Conservation (phyloP, 2,329 filamentous ascomycete genomes). For the Cordyceps fumosorosea region DNA sequence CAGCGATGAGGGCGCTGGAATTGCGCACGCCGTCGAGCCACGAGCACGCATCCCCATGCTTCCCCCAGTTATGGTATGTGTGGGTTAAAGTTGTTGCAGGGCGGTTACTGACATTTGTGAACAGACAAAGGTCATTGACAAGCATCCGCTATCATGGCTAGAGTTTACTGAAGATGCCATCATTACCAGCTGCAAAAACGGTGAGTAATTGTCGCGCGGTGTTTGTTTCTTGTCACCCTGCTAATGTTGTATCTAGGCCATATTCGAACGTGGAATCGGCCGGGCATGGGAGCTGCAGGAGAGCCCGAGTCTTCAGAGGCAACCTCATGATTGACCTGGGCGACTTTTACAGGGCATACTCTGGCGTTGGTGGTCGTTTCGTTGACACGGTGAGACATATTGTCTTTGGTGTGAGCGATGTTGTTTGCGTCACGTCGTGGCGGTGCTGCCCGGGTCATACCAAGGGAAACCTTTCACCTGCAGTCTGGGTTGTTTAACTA, state of each 20-base stretch:
- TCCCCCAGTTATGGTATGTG: slow-evolving; percentile 77
- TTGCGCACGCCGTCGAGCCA: slow-evolving; percentile 79
- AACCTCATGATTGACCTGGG: background rate
- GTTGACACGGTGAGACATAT: background rate
- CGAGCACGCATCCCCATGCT: slow-evolving; percentile 76
- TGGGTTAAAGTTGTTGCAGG: background rate
- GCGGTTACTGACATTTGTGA: slow-evolving; percentile 11
- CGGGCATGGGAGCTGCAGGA: slow-evolving; percentile 12
- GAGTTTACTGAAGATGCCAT: slow-evolving; percentile 93
- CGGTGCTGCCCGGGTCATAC: background rate
- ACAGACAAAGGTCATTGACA: slow-evolving; percentile 75
- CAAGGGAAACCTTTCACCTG: background rate
- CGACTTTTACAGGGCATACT: background rate
- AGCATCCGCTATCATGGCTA: slow-evolving; percentile 81
- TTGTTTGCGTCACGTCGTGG: background rate
- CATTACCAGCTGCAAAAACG: slow-evolving; percentile 84
- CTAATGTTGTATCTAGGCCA: slow-evolving; percentile 47
- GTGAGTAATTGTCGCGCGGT: slow-evolving; percentile 44
- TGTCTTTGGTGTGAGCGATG: too few species aligned
- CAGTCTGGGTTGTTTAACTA: too few species aligned
- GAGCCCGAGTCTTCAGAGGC: background rate
- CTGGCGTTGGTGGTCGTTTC: background rate
- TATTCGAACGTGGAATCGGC: slow-evolving; percentile 24
- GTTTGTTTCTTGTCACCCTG: background rate
- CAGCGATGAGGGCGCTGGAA: slow-evolving; percentile 53